Evolutionary conservation across 768 basidiomycete genomes (phyloP), one percentile per base, ranked within the genome.

Genomic region (Suillus discolor): DNA sequence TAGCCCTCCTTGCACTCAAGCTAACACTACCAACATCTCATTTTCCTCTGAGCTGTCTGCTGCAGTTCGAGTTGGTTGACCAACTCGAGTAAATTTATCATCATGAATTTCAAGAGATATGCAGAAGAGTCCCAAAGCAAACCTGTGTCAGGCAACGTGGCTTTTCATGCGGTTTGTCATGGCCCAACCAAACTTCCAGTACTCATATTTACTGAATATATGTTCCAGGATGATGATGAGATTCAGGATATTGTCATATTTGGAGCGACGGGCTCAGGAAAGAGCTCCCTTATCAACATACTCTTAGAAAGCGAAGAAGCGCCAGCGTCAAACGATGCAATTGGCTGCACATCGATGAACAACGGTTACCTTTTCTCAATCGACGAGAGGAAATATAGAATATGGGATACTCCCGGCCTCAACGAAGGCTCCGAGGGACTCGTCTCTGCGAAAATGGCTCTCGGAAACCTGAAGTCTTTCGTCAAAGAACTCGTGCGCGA

Each of bases 381-480:
- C 63, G 73, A 75, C 62, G 71, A 70, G 5, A 73, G 70, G 45
- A 62, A 67, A 51, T 75, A 76, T 62, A 71, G 74, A 23, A 73
- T 75, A 57, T 73, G 76, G 62, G 74, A 75, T 51, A 71, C 75
- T 0, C 74, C 74, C 31, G 74, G 74, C 25, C 65, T 79, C 23
- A 67, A 71, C 31, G 73, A 73, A 39, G 71, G 69, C 2, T 59
- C 63, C 11, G 28, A 70, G 5, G 76, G 70, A 23, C 68, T 59
- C 2, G 72, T 72, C 13, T 68, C 74, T 25, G 66, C 74, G 2
- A 68, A 71, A 57, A 67, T 67, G 38, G 78, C 71, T 31, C 67
- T 77, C 44, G 63, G 61, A 16, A 66, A 77, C 57, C 69, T 83
- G 57, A 54, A 31, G 53, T 54, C 53, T 31, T 54, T 54, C 18